Base-by-base conservation (phyloP, 1,284 basidiomycete species). In the Pseudozyma thailandica region DNA sequence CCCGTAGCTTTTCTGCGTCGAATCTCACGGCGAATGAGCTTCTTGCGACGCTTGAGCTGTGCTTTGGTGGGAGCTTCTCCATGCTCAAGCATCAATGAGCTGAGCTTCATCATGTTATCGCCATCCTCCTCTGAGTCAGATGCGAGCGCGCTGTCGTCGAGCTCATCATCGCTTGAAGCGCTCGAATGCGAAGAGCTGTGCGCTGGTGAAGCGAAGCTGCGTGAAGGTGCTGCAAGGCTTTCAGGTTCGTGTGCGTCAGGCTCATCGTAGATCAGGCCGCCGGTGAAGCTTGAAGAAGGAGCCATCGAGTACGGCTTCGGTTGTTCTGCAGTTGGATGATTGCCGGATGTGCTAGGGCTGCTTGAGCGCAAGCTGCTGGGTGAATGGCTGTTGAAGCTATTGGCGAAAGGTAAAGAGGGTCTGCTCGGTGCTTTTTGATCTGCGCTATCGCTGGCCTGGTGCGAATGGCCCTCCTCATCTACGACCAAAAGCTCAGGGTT, bases 41-140 rank as follows among this genome's bases (percentile, higher is more conserved):
- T 74, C 58, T 62, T 66, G 31, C 55, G 61, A 18, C 53, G 56
- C 38, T 74, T 74, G 28, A 61, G 50, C 41, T 74, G 55, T 6
- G 72, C 62, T 44, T 79, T 80, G 0, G 75, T 74, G 46, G 76
- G 37, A 1, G 57, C 6, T 7, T 74, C 65, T 39, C 66, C 72
- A 44, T 81, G 79, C 28, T 77, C 59, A 5, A 81, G 60, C 33
- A 28, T 59, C 27, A 74, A 20, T 6, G 48, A 58, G 8, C 53
- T 35, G 37, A 54, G 23, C 21, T 50, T 52, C 18, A 52, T 50
- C 54, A 61, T 58, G 42, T 44, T 56, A 27, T 64, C 61, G 3
- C 27, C 54, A 2, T 33, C 55, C 1, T 61, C 52, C 15, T 70
- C 66, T 6, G 53, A 50, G 25, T 71, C 61, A 1, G 56, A 59